Evolutionary conservation across 2,329 filamentous ascomycete genomes (phyloP), one percentile per base, ranked within the genome.

Genomic region (Echinosphaeria canescens): DNA sequence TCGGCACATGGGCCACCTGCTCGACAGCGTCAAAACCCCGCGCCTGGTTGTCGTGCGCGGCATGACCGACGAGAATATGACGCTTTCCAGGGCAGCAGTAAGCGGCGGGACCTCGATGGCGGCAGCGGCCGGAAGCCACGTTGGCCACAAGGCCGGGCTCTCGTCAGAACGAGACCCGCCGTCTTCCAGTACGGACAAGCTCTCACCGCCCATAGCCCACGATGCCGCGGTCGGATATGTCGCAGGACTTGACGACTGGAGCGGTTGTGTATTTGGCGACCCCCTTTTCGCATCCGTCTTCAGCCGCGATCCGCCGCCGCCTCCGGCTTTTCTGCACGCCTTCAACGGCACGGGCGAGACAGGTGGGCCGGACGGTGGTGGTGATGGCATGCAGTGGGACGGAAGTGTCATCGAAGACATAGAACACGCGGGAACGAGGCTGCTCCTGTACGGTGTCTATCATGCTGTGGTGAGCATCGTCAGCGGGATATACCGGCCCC

Each of bases 361-460:
- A 30, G 13, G 19, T 32, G 10, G 13, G 27, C 13, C 2, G n/a
- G 12, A 10, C 18, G 5, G 23, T 19, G 9, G 14, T 13, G 15
- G 24, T 13, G 10, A 15, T 29, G 24, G 25, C 26, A 10, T 13
- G 7, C 16, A 25, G 42, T 12, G n/a, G n/a, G n/a, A n/a, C n/a
- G n/a, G n/a, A n/a, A n/a, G n/a, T n/a, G 32, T 54, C 2, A 43
- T 62, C 24, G 52, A 61, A 24, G 54, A 56, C 31, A 37, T 39
- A 13, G 43, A 47, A n/a, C 51, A 52, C 30, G 51, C 50, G 1
- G 36, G 45, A n/a, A 42, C 53, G 3, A 52, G 64, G 9, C 36
- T 65, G 5, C 41, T 70, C 3, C 41, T 72, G 3, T 72, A 71
- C 42, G 53, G 59, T 33, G 63, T 59, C 36, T 70, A 66, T 38